Evolutionary conservation across 169 alveolate species (phyloP).

Genomic region (Perkinsus olseni): DNA sequence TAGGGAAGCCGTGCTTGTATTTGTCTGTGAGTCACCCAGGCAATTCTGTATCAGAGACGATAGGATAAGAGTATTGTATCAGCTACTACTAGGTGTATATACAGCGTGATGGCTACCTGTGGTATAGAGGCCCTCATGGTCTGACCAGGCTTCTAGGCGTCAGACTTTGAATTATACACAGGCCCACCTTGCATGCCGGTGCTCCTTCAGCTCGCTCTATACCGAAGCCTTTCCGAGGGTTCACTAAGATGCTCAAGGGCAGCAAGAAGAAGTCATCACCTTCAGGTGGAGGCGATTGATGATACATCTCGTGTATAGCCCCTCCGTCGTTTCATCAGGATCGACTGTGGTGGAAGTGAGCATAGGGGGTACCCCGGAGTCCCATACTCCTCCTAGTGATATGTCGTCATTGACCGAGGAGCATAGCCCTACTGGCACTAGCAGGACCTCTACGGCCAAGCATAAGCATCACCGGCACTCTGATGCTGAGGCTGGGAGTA

Average conservation of each 20-base stretch:
- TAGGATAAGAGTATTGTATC: no score
- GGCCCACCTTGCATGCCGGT: not conserved
- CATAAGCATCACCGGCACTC: not conserved
- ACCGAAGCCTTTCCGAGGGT: not conserved
- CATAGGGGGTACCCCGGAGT: not conserved
- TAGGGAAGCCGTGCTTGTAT: no score
- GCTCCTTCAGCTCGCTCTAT: not conserved
- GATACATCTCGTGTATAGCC: not conserved
- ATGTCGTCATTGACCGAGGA: not conserved
- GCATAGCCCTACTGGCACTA: not conserved
- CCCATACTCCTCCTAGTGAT: not conserved
- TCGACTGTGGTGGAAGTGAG: not conserved
- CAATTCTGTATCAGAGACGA: no score
- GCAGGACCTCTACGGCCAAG: not conserved
- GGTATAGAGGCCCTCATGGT: no score
- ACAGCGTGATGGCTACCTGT: no score
- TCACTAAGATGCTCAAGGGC: not conserved
- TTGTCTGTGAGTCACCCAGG: no score
- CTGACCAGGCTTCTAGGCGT: no score
- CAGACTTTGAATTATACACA: no score
- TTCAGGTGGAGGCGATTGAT: not conserved
- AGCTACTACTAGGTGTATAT: no score
- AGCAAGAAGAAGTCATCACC: not conserved
- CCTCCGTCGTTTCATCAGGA: not conserved
- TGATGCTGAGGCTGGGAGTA: not conserved